phyloP scores from a whole-genome alignment of 208 protist species.

The Trypanosoma platydactyli region DNA sequence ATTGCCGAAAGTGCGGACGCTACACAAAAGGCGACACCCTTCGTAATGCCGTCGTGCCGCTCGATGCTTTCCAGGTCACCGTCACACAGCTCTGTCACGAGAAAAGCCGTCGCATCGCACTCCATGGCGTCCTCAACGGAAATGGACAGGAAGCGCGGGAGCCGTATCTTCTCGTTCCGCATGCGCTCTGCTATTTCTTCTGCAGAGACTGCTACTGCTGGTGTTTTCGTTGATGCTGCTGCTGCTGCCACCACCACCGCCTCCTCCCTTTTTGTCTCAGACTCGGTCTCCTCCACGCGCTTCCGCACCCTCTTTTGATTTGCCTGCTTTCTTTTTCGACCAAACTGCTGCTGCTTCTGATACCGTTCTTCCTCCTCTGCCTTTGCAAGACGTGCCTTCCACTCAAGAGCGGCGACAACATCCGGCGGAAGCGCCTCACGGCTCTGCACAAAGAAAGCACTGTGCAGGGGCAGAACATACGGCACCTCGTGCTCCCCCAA shows the following conservation, averaged over 20 bases:
- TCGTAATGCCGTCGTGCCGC: constrained; percentile 48
- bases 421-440: constrained; percentile 66
- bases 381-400: constrained; percentile 18
- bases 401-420: constrained; percentile 31
- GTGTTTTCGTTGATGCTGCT: no score
- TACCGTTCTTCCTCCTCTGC: constrained; percentile 33
- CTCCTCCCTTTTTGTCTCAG: constrained; percentile 16
- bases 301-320: not conserved
- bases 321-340: not conserved
- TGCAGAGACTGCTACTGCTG: no score
- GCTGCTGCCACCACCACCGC: constrained; percentile 2
- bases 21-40: constrained; percentile 78
- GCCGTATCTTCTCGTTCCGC: constrained; percentile 36
- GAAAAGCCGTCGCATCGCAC: constrained; percentile 71
- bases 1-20: constrained; percentile 75
- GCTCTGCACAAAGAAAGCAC: constrained; percentile 65
- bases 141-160: constrained; percentile 82
- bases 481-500: constrained; percentile 77
- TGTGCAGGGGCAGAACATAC: constrained; percentile 82
- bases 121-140: constrained; percentile 60
- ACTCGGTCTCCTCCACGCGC: not conserved
- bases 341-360: constrained; percentile 5
- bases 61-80: constrained; percentile 78
- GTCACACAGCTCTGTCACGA: constrained; percentile 85
- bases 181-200: constrained; percentile 36